Evolutionary conservation across 148 eudicot genomes (phyloP).

Genomic region (Diospyros kaki): DNA sequence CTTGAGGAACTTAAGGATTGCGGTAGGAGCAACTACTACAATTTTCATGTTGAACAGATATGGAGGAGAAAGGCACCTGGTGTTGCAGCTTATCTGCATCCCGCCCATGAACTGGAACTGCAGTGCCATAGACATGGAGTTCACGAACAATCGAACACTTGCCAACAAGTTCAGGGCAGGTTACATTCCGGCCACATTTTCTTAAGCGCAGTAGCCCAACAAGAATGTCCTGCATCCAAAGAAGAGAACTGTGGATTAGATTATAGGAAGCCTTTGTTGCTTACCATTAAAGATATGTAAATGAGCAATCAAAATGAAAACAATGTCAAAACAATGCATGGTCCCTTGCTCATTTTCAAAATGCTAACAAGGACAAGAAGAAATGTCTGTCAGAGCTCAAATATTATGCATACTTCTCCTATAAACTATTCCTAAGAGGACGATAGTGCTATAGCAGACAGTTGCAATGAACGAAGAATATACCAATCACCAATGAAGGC

Average conservation of each 20-base stretch:
- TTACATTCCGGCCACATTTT: slow-evolving; percentile 77
- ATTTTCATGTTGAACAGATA: background rate
- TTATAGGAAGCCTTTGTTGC: background rate
- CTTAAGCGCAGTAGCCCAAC: slow-evolving; percentile 90
- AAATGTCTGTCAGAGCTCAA: background rate
- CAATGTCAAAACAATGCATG: background rate
- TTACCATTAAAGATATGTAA: background rate
- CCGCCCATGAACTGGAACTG: slow-evolving; percentile 97
- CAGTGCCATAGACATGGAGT: slow-evolving; percentile 97
- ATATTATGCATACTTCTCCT: background rate
- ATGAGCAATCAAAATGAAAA: background rate
- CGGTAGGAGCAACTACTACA: background rate
- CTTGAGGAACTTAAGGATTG: background rate
- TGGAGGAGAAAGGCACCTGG: slow-evolving; percentile 48
- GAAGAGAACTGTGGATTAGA: background rate
- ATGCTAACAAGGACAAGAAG: background rate
- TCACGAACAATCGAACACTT: slow-evolving; percentile 96
- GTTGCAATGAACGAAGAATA: background rate
- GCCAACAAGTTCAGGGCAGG: slow-evolving; percentile 87
- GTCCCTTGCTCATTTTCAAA: background rate
- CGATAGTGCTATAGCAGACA: background rate
- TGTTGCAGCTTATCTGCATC: slow-evolving; percentile 94
- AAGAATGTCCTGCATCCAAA: slow-evolving; percentile 72
- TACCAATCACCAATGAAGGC: background rate
- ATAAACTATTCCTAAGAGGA: background rate